These are phyloP conservation scores for Theileria sp. DNA, from an alignment of 169 alveolate species.

Conservation along the genomic window DNA sequence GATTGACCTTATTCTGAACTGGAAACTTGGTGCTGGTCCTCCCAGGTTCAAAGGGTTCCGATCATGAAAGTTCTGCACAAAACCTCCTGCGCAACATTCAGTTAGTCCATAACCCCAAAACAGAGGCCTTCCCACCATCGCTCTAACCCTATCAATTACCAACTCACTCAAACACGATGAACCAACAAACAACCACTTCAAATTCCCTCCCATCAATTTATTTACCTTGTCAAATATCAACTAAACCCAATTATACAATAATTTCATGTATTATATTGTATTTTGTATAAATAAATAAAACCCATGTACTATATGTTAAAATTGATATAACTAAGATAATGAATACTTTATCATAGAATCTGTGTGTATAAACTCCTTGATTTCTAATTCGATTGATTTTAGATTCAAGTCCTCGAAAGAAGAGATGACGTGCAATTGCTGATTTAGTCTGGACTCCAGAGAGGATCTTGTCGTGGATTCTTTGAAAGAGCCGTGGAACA, in stretches of 20 bases:
- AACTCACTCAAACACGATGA: conserved; percentile 87
- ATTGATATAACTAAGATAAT: no score
- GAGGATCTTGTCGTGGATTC: conserved; percentile 87
- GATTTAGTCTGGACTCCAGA: conserved; percentile 75
- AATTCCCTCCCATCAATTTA: conserved; percentile 87
- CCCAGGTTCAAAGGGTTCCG: conserved; percentile 81
- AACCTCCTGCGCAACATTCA: conserved; percentile 86
- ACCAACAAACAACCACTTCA: conserved; percentile 83
- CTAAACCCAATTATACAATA: neutral
- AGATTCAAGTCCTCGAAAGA: conserved; percentile 72
- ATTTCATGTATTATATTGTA: neutral
- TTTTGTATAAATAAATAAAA: no score
- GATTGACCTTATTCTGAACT: conserved; percentile 84
- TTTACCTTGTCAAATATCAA: conserved; percentile 79
- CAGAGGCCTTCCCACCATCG: conserved; percentile 80
- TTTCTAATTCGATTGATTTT: conserved; percentile 57
- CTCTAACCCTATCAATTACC: conserved; percentile 80
- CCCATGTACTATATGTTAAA: no score
- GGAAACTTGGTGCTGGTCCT: conserved; percentile 81
- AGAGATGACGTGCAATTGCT: conserved; percentile 67
- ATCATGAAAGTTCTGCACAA: conserved; percentile 75
- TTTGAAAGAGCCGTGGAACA: conserved; percentile 92
- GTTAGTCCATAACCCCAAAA: conserved; percentile 93
- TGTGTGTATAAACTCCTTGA: conserved; percentile 64
- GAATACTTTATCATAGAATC: conserved; percentile 72